Conservation (phyloP, 352 stramenopile genomes). For the Elongisporangium undulatum region DNA sequence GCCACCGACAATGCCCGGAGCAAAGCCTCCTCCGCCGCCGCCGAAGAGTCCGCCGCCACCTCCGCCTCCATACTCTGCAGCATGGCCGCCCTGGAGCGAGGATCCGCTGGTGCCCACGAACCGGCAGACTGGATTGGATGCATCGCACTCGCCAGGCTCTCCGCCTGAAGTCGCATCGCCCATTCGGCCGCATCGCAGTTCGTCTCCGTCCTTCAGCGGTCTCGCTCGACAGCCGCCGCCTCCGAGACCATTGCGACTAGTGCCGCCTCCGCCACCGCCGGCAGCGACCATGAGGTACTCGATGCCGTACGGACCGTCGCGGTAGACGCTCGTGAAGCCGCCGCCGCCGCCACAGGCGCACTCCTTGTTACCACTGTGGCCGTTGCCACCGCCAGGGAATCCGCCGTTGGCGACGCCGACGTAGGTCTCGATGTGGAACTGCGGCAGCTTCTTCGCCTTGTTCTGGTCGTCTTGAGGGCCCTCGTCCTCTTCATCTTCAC, state of each 20-base stretch:
- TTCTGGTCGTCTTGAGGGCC: conserved; percentile 5
- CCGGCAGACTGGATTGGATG: conserved; percentile 54
- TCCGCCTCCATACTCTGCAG: conserved; percentile 67
- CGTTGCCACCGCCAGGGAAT: conserved; percentile 41
- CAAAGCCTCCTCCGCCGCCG: conserved; percentile 60
- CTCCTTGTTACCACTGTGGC: conserved; percentile 68
- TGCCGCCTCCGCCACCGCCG: conserved; percentile 63
- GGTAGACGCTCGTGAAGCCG: conserved; percentile 68
- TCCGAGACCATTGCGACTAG: conserved; percentile 52
- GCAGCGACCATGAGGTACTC: conserved; percentile 66
- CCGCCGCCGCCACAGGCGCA: conserved; percentile 60
- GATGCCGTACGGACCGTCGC: conserved; percentile 54
- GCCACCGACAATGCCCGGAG: conserved; percentile 63
- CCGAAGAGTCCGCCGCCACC: conserved; percentile 62
- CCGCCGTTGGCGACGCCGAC: conserved; percentile 41
- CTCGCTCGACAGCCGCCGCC: conserved; percentile 22
- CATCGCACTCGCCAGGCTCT: conserved; percentile 42
- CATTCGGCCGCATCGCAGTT: conserved; percentile 42
- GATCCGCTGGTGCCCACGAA: conserved; percentile 46
- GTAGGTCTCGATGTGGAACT: conserved; percentile 31
- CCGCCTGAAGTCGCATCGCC: conserved; percentile 38
- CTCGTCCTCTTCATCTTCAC: conserved; percentile 13
- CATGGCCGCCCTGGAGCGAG: conserved; percentile 57
- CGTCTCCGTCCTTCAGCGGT: conserved; percentile 28
- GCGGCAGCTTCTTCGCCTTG: conserved; percentile 13